Conservation (phyloP, 2,329 filamentous ascomycete genomes). For the Zymoseptoria brevis region DNA sequence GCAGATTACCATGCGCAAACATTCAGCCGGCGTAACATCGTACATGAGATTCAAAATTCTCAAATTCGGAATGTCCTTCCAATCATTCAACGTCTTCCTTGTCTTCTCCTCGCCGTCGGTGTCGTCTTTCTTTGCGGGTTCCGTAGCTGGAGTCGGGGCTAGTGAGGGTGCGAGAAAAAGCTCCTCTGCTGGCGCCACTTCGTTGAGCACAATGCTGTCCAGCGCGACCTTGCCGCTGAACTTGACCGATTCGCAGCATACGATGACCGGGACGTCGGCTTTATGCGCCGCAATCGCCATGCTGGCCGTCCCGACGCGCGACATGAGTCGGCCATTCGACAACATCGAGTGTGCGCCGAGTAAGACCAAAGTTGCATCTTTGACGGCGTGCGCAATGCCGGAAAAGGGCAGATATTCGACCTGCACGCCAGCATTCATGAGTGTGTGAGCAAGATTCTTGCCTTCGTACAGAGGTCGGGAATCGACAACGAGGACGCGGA, state of each 20-base stretch:
- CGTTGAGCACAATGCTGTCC: conserved; percentile 89
- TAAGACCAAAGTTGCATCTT: conserved; percentile 64
- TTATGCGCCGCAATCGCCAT: conserved; percentile 76
- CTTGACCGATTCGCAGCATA: conserved; percentile 91
- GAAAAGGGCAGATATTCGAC: conserved; percentile 78
- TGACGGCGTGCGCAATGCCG: conserved; percentile 66
- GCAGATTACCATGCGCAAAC: conserved; percentile 81
- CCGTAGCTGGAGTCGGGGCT: not conserved
- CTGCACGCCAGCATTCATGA: conserved; percentile 62
- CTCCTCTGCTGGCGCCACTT: conserved; percentile 72
- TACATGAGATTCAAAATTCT: conserved; percentile 72
- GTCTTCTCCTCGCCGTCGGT: conserved; percentile 22
- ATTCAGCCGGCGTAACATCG: conserved; percentile 81
- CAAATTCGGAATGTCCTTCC: conserved; percentile 52
- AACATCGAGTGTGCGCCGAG: conserved; percentile 92
- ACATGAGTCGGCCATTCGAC: conserved; percentile 86
- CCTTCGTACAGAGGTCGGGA: conserved; percentile 63
- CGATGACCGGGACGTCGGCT: conserved; percentile 70
- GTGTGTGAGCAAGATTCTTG: conserved; percentile 60
- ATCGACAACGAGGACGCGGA: conserved; percentile 80
- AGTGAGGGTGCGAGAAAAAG: conserved; percentile 32
- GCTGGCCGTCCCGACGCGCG: conserved; percentile 75
- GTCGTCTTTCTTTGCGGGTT: conserved; percentile 16
- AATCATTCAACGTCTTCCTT: conserved; percentile 38
- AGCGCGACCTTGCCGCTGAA: conserved; percentile 84